phyloP scores from a whole-genome alignment of 352 stramenopile species.

The Pythium plurisporium region DNA sequence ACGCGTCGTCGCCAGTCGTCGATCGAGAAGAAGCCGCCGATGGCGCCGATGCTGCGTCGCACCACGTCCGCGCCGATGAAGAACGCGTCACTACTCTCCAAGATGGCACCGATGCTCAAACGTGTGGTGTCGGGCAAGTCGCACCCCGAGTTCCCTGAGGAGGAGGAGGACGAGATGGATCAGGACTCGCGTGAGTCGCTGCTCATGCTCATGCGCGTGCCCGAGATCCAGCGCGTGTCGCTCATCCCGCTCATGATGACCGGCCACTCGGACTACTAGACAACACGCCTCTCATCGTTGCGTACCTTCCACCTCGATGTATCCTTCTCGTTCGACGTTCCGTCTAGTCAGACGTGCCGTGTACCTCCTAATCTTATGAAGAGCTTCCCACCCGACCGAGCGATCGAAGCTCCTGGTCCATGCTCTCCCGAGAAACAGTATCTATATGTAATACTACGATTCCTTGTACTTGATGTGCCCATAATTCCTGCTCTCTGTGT shows the following conservation, averaged over 20 bases:
- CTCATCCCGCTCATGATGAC: slow-evolving; percentile 59
- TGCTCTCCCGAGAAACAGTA: too few species aligned
- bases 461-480: too few species aligned
- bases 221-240: slow-evolving; percentile 41
- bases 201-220: slow-evolving; percentile 64
- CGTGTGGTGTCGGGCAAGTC: slow-evolving; percentile 32
- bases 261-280: slow-evolving; percentile 27
- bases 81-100: slow-evolving; percentile 52
- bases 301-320: background rate
- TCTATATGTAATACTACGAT: slow-evolving; percentile 6
- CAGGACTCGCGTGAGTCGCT: slow-evolving; percentile 50
- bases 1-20: slow-evolving; percentile 22
- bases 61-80: slow-evolving; percentile 25
- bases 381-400: background rate
- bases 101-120: slow-evolving; percentile 57
- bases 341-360: too few species aligned
- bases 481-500: too few species aligned
- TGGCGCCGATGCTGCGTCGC: slow-evolving; percentile 18
- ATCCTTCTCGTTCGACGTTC: background rate
- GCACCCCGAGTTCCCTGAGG: background rate
- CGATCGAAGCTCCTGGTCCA: slow-evolving; percentile 5
- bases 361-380: background rate
- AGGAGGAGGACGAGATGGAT: slow-evolving; percentile 9
- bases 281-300: background rate
- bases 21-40: slow-evolving; percentile 29